Conservation (phyloP, 768 basidiomycete species). For the Lactifluus hygrophoroides region DNA sequence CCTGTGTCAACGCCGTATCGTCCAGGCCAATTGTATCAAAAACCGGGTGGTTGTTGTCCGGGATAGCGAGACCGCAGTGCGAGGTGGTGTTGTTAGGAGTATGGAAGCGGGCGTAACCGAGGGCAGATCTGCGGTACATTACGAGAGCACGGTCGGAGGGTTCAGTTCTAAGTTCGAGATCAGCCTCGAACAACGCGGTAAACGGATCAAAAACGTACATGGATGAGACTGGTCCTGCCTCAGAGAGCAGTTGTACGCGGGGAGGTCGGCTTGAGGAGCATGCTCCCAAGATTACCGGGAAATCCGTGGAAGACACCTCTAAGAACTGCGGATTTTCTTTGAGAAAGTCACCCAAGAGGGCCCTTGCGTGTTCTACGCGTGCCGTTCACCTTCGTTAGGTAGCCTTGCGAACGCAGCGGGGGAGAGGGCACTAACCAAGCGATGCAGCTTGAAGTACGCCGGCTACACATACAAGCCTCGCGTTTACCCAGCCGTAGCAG, state of each 20-base stretch:
- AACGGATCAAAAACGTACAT: neutral
- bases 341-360: slow-evolving; percentile 9
- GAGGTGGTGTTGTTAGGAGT: neutral
- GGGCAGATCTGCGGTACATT: slow-evolving; percentile 13
- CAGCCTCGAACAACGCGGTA: neutral
- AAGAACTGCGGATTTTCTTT: slow-evolving; percentile 11
- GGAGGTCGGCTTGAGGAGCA: slow-evolving; percentile 5
- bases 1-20: slow-evolving; percentile 5
- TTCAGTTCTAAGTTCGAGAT: neutral
- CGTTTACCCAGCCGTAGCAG: slow-evolving; percentile 18
- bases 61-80: neutral
- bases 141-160: neutral
- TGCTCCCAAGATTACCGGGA: slow-evolving; percentile 12
- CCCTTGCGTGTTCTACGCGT: slow-evolving; percentile 5
- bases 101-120: slow-evolving; percentile 17
- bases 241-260: slow-evolving; percentile 1
- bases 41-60: slow-evolving; percentile 1
- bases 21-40: slow-evolving; percentile 11
- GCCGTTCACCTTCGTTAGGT: neutral
- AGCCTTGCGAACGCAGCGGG: neutral
- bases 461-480: slow-evolving; percentile 11
- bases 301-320: slow-evolving; percentile 12
- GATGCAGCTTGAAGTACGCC: slow-evolving; percentile 13
- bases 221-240: neutral
- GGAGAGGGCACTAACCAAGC: neutral